Evolutionary conservation across 352 stramenopile genomes (phyloP), one percentile per base, ranked within the genome.

Genomic region (Globisporangium paroecandrum): DNA sequence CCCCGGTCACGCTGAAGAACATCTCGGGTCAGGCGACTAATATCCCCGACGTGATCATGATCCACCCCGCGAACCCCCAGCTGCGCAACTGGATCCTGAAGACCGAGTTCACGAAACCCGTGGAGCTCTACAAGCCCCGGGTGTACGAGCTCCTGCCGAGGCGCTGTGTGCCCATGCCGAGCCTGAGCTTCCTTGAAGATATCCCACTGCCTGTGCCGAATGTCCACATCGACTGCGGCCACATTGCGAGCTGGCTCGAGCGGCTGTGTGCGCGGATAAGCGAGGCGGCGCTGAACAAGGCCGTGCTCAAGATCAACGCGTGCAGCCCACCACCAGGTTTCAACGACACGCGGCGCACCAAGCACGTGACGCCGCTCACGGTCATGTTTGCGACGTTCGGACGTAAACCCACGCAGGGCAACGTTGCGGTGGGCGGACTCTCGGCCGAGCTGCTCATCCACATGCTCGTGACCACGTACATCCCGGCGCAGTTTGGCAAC

Each of bases 401-500:
- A 1, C 79, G 89, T 2, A 98, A 97, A 61, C 69, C 87, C 10
- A 90, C 86, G 0, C 78, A 72, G 9, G 86, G 86, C 7, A 97
- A 96, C 69, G 32, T 96, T 56, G 93, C 87, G 0, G 73, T 97
- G 2, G 93, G 92, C 24, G 91, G 94, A 0, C 75, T 98, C 32
- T 81, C 79, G 1, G 85, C 87, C 2, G 82, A 97, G 69, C 69
- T 98, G 29, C 74, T 96, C 12, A 94, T 98, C 43, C 94, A 93
- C 69, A 87, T 97, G 85, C 83, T 97, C 34, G 90, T 98, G 12
- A 97, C 87, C 7, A 98, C 93, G 32, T 95, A 94, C 68, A 79
- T 98, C 20, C 90, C 91, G 0, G 89, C 93, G 0, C 94, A 98
- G 69, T 98, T 97, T 68, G 94, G 91, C 68, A 91, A 97, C 69